Evolutionary conservation across 1,284 basidiomycete genomes (phyloP), one percentile per base, ranked within the genome.

Genomic region (Microbotryomycetes sp.): DNA sequence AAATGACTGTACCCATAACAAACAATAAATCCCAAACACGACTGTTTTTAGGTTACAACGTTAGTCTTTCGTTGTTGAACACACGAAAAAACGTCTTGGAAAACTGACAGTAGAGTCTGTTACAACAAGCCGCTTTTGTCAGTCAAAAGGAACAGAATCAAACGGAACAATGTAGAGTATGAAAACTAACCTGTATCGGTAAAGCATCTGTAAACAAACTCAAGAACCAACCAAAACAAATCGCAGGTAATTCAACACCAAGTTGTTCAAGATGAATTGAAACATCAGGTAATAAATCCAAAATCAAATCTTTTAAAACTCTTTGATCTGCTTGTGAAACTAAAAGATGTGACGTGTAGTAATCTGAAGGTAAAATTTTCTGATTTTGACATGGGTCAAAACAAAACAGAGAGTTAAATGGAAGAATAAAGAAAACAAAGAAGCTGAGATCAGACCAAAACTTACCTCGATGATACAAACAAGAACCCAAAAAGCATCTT

Each of bases 181-280:
- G 3, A 19, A 9, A 16, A 75, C 81, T 62, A 66, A 91, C 89
- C 82, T 96, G 93, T 26, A 97, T 89, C 3, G 94, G 94, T 3
- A 97, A 79, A 75, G 92, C 96, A 72, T 97, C 92, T 0, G 94
- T 97, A 73, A 97, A 98, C 22, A 98, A 79, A 5, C 90, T 93
- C 45, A 98, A 79, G 78, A 97, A 97, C 94, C 94, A 98, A 3
- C 92, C 93, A 78, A 97, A 97, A 62, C 91, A 97, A 60, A 97
- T 90, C 0, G 92, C 92, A 1, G 88, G 86, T 4, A 98, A 81
- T 73, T 98, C 93, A 2, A 97, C 86, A 2, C 86, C 88, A 0
- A 97, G 82, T 19, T 85, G 81, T 3, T 80, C 81, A 25, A 98
- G 80, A 72, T 97, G 92, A 0, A 77, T 73, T 56, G 86, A 81